phyloP scores from a whole-genome alignment of 139 green algal species.

The Volvox africanus region DNA sequence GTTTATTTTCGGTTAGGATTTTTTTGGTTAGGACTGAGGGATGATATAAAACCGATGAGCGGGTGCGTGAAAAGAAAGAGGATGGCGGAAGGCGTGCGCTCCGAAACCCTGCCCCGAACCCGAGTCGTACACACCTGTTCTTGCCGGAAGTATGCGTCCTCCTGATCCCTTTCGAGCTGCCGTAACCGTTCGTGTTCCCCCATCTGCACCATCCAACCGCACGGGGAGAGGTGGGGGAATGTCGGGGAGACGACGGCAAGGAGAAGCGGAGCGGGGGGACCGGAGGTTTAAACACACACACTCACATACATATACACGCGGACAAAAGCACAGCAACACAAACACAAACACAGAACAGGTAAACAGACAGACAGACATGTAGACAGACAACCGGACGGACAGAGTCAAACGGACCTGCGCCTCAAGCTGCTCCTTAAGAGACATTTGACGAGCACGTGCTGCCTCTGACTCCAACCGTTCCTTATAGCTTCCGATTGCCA shows the following conservation, averaged over 20 bases:
- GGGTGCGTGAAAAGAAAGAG: too few species aligned
- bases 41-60: too few species aligned
- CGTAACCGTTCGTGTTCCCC: neutral
- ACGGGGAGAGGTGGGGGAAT: too few species aligned
- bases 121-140: constrained; percentile 5
- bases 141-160: constrained; percentile 37
- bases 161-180: neutral
- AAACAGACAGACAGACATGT: neutral
- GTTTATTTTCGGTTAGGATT: neutral
- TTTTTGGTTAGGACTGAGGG: neutral
- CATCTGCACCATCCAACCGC: neutral
- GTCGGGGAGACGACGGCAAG: too few species aligned
- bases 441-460: neutral
- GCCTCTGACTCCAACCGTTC: constrained; percentile 4
- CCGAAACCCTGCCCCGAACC: neutral
- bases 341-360: neutral
- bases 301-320: too few species aligned
- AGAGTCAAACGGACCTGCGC: neutral
- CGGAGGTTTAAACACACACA: too few species aligned
- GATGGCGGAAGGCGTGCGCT: too few species aligned
- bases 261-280: neutral
- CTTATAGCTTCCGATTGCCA: neutral
- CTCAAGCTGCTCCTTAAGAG: constrained; percentile 14
- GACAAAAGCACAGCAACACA: too few species aligned
- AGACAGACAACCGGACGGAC: neutral